Evolutionary conservation across 2,329 filamentous ascomycete genomes (phyloP).

Genomic region (Aureobasidium sp.): DNA sequence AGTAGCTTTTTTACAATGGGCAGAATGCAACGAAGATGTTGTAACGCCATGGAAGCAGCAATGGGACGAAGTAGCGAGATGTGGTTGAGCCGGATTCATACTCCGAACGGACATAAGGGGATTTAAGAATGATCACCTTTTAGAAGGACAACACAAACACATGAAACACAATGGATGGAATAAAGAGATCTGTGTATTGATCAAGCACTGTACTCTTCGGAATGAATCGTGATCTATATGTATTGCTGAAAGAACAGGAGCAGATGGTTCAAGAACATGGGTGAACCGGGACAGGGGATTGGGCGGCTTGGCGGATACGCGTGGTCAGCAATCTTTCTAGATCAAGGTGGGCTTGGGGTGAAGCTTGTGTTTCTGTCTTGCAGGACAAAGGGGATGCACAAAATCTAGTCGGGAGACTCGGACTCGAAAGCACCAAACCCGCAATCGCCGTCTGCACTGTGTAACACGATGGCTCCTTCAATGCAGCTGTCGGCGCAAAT

Average conservation of each 20-base stretch:
- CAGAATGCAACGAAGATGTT: not conserved
- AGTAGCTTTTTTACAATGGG: not conserved
- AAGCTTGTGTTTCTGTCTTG: not conserved
- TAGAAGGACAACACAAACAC: not conserved
- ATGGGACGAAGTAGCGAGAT: not conserved
- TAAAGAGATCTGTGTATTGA: not conserved
- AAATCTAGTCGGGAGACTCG: not conserved
- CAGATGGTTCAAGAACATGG: not conserved
- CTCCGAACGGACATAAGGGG: not conserved
- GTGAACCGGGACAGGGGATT: not conserved
- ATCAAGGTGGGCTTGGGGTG: not conserved
- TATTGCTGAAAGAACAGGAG: not conserved
- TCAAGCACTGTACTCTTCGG: not conserved
- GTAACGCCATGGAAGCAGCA: not conserved
- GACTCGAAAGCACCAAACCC: not conserved
- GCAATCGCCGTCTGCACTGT: no score
- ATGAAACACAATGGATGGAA: not conserved
- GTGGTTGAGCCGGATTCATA: not conserved
- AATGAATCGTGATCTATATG: not conserved
- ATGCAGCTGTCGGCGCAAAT: not conserved
- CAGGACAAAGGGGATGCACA: not conserved
- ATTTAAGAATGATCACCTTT: not conserved
- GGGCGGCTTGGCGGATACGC: not conserved
- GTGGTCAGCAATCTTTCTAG: conserved; percentile 8
- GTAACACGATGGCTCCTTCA: not conserved